Evolutionary conservation across 768 basidiomycete species (phyloP).

Genomic region (Pisolithus sp.): DNA sequence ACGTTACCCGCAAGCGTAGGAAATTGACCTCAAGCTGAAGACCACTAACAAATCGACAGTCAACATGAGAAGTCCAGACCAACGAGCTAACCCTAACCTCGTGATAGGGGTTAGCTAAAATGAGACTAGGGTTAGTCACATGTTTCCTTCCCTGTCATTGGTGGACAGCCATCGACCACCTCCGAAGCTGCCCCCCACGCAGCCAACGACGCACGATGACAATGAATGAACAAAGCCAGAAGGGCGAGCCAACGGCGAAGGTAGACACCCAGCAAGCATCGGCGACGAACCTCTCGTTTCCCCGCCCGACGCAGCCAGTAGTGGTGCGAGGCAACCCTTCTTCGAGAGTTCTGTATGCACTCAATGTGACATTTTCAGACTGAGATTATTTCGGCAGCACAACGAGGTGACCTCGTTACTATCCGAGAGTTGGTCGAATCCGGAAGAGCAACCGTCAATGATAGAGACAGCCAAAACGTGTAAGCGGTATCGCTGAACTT

Average conservation of each 20-base stretch:
- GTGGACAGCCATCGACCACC: slow-evolving; percentile 1
- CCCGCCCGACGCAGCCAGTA: slow-evolving; percentile 16
- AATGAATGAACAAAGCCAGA: slow-evolving; percentile 26
- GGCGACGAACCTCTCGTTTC: slow-evolving; percentile 21
- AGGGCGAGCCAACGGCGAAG: slow-evolving; percentile 24
- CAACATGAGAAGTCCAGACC: slow-evolving; percentile 6
- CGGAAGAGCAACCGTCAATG: slow-evolving; percentile 63
- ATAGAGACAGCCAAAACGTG: slow-evolving; percentile 86
- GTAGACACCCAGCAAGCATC: slow-evolving; percentile 22
- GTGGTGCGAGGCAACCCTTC: slow-evolving; percentile 9
- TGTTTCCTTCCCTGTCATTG: not conserved
- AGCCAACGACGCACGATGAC: slow-evolving; percentile 10
- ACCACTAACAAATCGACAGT: slow-evolving; percentile 4
- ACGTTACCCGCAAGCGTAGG: not conserved
- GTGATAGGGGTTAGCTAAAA: slow-evolving; percentile 17
- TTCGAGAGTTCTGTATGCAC: not conserved
- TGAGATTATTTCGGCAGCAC: slow-evolving; percentile 79
- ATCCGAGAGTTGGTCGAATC: slow-evolving; percentile 65
- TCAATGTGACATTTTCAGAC: slow-evolving; percentile 28
- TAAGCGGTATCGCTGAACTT: slow-evolving; percentile 11
- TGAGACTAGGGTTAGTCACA: slow-evolving; percentile 7
- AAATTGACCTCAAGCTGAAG: slow-evolving; percentile 15
- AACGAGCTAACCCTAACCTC: slow-evolving; percentile 24
- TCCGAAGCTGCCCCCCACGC: slow-evolving; percentile 7
- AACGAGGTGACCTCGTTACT: slow-evolving; percentile 71